phyloP scores from a whole-genome alignment of 2,329 filamentous ascomycete genomes.

The Neofusicoccum umdonicola region DNA sequence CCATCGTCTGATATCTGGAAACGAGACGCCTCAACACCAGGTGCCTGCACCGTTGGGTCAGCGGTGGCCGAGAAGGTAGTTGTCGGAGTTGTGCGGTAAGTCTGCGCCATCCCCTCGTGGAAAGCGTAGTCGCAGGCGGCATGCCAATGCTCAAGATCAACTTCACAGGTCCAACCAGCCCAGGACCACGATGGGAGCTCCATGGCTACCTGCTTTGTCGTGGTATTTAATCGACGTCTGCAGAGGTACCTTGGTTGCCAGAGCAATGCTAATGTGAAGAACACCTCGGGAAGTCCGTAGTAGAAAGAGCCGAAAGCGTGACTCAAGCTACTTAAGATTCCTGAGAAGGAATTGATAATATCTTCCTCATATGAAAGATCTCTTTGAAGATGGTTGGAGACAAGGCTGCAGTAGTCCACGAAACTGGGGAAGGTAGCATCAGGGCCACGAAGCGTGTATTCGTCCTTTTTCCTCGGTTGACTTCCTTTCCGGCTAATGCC shows the following conservation, averaged over 20 bases:
- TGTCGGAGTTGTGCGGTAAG: not conserved
- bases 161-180: not conserved
- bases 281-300: not conserved
- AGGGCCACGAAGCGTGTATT: not conserved
- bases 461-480: not conserved
- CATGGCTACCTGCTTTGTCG: no score
- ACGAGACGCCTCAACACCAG: not conserved
- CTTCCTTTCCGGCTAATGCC: not conserved
- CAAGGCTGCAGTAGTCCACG: not conserved
- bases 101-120: not conserved
- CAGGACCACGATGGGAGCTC: not conserved
- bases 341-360: not conserved
- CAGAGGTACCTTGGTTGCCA: not conserved
- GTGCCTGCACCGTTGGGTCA: not conserved
- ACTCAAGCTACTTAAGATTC: not conserved
- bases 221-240: not conserved
- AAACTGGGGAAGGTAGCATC: not conserved
- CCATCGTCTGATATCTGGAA: not conserved
- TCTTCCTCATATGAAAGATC: not conserved
- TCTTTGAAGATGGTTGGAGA: not conserved
- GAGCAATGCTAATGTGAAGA: not conserved
- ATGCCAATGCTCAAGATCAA: not conserved
- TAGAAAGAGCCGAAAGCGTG: not conserved
- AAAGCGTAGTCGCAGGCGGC: not conserved
- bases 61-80: not conserved